phyloP scores from a whole-genome alignment of 495 filamentous ascomycete species.

The Penicillium pancosmium region DNA sequence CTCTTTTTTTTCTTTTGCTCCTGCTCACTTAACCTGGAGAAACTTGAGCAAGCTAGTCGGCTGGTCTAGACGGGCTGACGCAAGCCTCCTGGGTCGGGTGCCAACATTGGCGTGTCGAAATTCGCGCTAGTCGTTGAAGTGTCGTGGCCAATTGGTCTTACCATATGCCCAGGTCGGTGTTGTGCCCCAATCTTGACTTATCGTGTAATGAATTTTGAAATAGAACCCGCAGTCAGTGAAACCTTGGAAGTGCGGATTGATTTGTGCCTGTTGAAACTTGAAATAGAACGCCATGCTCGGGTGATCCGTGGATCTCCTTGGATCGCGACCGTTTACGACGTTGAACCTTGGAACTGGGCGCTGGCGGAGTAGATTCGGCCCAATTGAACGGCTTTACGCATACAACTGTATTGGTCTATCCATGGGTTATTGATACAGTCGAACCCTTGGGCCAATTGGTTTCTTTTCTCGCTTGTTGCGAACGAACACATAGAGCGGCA shows the following conservation, averaged over 20 bases:
- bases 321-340: neutral
- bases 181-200: neutral
- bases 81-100: neutral
- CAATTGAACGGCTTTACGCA: constrained; percentile 16
- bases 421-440: constrained; percentile 15
- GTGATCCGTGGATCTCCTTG: constrained; percentile 12
- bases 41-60: neutral
- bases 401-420: constrained; percentile 3
- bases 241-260: neutral
- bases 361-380: constrained; percentile 20
- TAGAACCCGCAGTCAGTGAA: neutral
- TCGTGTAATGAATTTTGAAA: neutral
- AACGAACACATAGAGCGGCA: too few species aligned
- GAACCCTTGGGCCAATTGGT: constrained; percentile 6
- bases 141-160: neutral
- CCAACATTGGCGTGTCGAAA: constrained; percentile 1
- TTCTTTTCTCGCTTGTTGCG: neutral
- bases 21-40: neutral
- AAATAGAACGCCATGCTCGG: neutral
- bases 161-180: neutral
- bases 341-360: neutral
- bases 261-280: neutral
- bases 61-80: neutral
- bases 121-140: neutral
- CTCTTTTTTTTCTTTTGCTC: neutral